Percentiles rank a stretch among this genome's conserved stretches.
phyloP scores from a whole-genome alignment of 139 green algal genomes.

The Auxenochlorella pyrenoidosa region DNA sequence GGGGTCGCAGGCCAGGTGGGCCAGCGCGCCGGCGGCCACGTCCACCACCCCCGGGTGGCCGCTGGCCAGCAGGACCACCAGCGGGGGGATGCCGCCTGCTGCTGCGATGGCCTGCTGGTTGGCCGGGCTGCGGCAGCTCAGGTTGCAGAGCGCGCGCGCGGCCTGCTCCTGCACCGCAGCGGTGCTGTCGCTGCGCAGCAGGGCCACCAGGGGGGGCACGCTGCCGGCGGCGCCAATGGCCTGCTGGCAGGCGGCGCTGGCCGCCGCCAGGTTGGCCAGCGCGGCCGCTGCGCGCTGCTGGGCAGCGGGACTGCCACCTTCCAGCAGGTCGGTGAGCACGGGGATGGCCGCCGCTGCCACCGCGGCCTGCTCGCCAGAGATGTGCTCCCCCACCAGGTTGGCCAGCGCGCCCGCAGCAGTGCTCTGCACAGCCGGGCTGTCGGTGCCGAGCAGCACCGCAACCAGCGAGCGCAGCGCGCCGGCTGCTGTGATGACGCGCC shows the following conservation, averaged over 20 bases:
- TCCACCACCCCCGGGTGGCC: not conserved
- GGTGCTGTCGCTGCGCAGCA: not conserved
- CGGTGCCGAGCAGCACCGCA: not conserved
- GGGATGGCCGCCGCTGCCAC: not conserved
- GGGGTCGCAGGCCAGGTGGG: not conserved
- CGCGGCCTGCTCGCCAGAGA: not conserved
- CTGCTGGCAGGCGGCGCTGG: not conserved
- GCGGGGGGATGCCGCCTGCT: not conserved
- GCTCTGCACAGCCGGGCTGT: not conserved
- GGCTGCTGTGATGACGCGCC: not conserved
- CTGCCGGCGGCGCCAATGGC: not conserved
- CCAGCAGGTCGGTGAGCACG: not conserved
- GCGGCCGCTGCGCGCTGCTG: not conserved
- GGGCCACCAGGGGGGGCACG: not conserved
- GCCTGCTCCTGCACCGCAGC: not conserved
- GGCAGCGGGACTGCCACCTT: not conserved
- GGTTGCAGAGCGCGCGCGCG: not conserved
- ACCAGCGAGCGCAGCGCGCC: not conserved
- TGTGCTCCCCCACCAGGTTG: not conserved
- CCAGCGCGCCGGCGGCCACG: not conserved
- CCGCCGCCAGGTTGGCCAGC: not conserved
- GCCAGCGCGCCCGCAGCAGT: not conserved
- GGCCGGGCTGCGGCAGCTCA: not conserved
- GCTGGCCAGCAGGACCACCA: not conserved
- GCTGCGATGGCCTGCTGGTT: not conserved